Evolutionary conservation across 2,329 filamentous ascomycete species (phyloP).

Genomic region (Setomelanomma holmii): DNA sequence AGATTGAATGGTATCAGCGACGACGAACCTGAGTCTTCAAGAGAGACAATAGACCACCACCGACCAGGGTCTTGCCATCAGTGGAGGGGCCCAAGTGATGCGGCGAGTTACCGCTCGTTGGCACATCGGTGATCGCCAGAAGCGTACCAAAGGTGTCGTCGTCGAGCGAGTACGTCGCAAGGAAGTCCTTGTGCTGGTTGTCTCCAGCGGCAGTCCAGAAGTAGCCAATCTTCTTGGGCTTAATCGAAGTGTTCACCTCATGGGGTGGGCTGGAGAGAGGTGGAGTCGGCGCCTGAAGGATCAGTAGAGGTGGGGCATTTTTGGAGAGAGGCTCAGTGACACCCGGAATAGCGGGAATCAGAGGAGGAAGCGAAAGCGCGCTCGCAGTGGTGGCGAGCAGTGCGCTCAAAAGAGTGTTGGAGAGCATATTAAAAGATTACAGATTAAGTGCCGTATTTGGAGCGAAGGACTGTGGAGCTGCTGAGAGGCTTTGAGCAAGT

Average conservation of each 20-base stretch:
- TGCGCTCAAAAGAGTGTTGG: slow-evolving; percentile 26
- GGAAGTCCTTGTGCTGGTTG: slow-evolving; percentile 66
- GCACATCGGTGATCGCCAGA: slow-evolving; percentile 65
- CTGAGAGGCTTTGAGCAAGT: slow-evolving; percentile 35
- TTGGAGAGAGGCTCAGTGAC: slow-evolving; percentile 64
- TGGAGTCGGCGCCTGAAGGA: slow-evolving; percentile 67
- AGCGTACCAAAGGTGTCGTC: slow-evolving; percentile 69
- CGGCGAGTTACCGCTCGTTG: slow-evolving; percentile 65
- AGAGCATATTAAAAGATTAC: slow-evolving; percentile 25
- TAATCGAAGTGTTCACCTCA: slow-evolving; percentile 58
- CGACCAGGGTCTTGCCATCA: slow-evolving; percentile 65
- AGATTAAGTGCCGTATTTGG: slow-evolving; percentile 1
- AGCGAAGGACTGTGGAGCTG: slow-evolving; percentile 14
- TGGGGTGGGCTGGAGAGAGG: slow-evolving; percentile 63
- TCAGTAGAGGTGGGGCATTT: slow-evolving; percentile 62
- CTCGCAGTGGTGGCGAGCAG: slow-evolving; percentile 24
- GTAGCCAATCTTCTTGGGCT: slow-evolving; percentile 71
- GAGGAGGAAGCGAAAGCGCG: slow-evolving; percentile 57
- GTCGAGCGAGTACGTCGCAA: slow-evolving; percentile 66
- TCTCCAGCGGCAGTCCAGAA: slow-evolving; percentile 69
- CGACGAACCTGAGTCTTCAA: slow-evolving; percentile 59
- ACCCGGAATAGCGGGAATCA: slow-evolving; percentile 65
- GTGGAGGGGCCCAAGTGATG: slow-evolving; percentile 64
- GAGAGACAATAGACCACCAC: slow-evolving; percentile 65
- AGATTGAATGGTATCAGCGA: not conserved